Base-by-base conservation (phyloP, 2,329 filamentous ascomycete genomes). In the Phialocephala subalpina region DNA sequence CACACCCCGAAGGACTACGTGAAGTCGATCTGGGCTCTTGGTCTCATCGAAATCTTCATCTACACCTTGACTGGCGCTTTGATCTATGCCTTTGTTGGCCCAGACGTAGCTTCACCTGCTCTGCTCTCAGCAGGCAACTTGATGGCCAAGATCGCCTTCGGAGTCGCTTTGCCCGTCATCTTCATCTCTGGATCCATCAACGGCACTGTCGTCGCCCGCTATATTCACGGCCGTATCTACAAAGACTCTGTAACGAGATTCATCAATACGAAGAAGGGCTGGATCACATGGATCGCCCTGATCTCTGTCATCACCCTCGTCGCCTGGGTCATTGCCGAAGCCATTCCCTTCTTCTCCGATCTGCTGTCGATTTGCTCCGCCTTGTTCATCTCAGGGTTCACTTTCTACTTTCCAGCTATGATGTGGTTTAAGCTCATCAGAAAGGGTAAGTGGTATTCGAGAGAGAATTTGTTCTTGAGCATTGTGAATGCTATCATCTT, bases 281-380 rank as follows among this genome's bases (percentile, higher is more conserved):
- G 73, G 73, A 67, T 70, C 36, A 66, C 82, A 14, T 93, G 90
- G 90, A 70, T 87, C 14, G 82, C 70, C 7, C 86, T 92, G 55
- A 83, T 85, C 0, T 74, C 82, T 0, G 75, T 71, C 14, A 76
- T 87, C 18, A 92, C 89, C 87, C 70, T 86, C 6, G 63, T 90
- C 4, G 87, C 88, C 1, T 91, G 88, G 82, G 77, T 92, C 65
- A 88, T 93, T 65, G 89, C 90, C 5, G 85, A 90, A 74, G 86
- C 87, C 0, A 89, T 93, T 8, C 91, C 91, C 0, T 85, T 88
- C 58, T 93, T 93, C 79, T 87, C 86, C 73, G 82, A 87, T 56
- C 79, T 93, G 9, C 79, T 93, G 7, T 63, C 63, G 4, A 69
- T 87, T 86, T 75, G 82, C 86, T 62, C 80, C 91, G 87, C 71